Evolutionary conservation across 768 basidiomycete genomes (phyloP), one percentile per base, ranked within the genome.

Genomic region (Coprinellus micaceus): DNA sequence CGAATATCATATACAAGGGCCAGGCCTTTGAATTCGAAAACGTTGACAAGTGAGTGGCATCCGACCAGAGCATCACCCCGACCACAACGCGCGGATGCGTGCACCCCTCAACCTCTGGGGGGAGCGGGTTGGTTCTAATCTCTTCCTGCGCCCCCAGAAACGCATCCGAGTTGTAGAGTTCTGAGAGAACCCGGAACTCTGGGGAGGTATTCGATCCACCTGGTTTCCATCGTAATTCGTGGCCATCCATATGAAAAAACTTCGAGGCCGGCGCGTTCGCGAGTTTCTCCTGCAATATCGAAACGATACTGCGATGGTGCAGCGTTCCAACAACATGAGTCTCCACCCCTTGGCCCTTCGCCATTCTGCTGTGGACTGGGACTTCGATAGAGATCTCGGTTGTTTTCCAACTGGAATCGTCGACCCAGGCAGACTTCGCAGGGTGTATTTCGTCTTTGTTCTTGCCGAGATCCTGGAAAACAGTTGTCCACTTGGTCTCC

Each of bases 1-100:
- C 71, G 49, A 72, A 69, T n/a, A 59, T 64, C 22, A 71, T 40
- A 45, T 75, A 76, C 1, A 71, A 48, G 1, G 74, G 74, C 76
- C 72, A 78, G 2, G 67, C 48, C 17, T 58, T 61, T 4, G 67
- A 63, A 15, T 52, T 65, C 0, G 71, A 71, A 57, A 71, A 71
- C 29, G 62, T 62, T 1, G 71, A 59, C 12, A 71, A 64, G 43
- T 67, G 67, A 0, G 71, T 71, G 0, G 64, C 57, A 54, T 71
- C 69, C 2, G 70, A 71, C 58, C 62, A 70, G 15, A 67, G 63
- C 67, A 69, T 69, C 4, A 70, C 45, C 1, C 58, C 62, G 5
- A 65, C 63, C 24, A 71, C 53, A 25, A 62, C 61, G 24, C 54
- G 6, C 7, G 33, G 60, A 55, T 65, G 64, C 25, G 62, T 50